phyloP scores from a whole-genome alignment of 768 basidiomycete genomes.

The Termitomyces sp. region DNA sequence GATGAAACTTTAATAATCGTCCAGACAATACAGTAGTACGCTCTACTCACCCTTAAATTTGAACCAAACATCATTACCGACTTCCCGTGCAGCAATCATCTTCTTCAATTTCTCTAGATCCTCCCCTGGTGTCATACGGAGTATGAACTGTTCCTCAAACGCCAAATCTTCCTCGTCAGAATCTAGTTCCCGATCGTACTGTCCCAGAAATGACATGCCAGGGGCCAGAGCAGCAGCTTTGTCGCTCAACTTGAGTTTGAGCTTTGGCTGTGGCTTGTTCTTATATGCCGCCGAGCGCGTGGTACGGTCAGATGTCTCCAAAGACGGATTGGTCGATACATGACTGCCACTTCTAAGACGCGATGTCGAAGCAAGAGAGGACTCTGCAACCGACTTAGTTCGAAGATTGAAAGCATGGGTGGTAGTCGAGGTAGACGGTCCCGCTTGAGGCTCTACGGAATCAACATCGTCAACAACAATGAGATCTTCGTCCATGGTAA shows the following conservation, averaged over 20 bases:
- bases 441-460: constrained; percentile 25
- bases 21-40: neutral
- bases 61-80: constrained; percentile 88
- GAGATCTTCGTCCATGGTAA: constrained; percentile 50
- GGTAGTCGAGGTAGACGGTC: constrained; percentile 24
- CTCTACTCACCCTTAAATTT: constrained; percentile 82
- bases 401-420: constrained; percentile 14
- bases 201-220: constrained; percentile 84
- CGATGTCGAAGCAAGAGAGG: constrained; percentile 19
- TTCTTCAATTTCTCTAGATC: constrained; percentile 76
- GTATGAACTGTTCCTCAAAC: constrained; percentile 96
- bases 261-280: constrained; percentile 59
- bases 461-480: constrained; percentile 60
- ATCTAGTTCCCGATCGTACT: constrained; percentile 92
- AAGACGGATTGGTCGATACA: constrained; percentile 14
- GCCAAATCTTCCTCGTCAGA: constrained; percentile 92
- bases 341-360: constrained; percentile 31
- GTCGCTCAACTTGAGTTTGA: constrained; percentile 85
- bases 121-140: constrained; percentile 82
- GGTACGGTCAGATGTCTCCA: constrained; percentile 40
- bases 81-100: constrained; percentile 74
- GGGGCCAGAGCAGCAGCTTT: constrained; percentile 76
- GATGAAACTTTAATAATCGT: neutral
- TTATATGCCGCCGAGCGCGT: constrained; percentile 52
- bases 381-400: constrained; percentile 17